Evolutionary conservation across 169 alveolate genomes (phyloP).

Genomic region (Plasmodium sp.): DNA sequence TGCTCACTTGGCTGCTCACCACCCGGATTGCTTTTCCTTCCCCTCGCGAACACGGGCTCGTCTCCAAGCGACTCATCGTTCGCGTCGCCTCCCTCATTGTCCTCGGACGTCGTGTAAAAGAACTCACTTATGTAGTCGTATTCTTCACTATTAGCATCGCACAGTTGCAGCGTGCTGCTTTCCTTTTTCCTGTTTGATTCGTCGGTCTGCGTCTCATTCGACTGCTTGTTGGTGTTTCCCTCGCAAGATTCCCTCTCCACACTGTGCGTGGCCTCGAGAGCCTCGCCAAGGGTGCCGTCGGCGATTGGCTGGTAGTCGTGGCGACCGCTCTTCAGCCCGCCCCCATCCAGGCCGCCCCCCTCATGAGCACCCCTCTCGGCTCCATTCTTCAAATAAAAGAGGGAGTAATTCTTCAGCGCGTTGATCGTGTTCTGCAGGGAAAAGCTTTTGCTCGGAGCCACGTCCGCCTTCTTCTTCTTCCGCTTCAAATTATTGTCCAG

Average conservation of each 20-base stretch:
- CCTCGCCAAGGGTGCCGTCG: background rate
- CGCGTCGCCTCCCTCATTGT: background rate
- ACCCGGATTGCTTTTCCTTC: background rate
- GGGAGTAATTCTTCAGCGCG: constrained; percentile 21
- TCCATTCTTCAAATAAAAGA: constrained; percentile 14
- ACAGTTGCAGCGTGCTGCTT: background rate
- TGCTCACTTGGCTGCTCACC: background rate
- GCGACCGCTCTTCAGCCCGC: background rate
- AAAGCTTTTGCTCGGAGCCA: background rate
- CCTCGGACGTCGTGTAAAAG: constrained; percentile 52
- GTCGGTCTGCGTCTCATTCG: background rate
- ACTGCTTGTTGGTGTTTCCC: background rate
- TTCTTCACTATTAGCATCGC: constrained; percentile 18
- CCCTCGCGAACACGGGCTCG: background rate
- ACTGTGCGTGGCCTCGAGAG: background rate
- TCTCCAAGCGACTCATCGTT: background rate
- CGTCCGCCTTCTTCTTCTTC: constrained; percentile 4
- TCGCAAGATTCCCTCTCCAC: background rate
- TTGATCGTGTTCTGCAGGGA: constrained; percentile 56
- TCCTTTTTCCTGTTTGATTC: background rate
- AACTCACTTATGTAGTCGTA: constrained; percentile 57
- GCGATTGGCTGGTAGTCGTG: background rate
- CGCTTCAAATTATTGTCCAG: constrained; percentile 49
- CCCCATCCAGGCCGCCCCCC: background rate
- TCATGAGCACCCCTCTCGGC: background rate